These are phyloP conservation scores for Hypoxylon sp. DNA, from an alignment of 2,329 filamentous ascomycete genomes.

Conservation along the genomic window DNA sequence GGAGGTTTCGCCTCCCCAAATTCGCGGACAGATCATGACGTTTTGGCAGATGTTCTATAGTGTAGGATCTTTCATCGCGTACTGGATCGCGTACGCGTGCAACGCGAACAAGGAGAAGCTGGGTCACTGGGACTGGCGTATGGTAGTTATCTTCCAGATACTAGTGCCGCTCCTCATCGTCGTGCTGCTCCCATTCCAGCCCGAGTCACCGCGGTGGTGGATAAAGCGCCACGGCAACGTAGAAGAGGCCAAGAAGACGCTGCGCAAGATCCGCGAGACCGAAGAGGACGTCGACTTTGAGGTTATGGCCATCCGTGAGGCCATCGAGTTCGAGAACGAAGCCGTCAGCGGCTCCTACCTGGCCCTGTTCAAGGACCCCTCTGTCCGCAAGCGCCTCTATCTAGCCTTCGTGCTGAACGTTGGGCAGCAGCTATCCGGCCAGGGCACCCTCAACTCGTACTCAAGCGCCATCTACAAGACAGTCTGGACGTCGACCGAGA, in stretches of 20 bases:
- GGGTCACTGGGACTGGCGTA: constrained; percentile 77
- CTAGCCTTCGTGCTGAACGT: constrained; percentile 73
- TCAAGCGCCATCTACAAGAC: constrained; percentile 78
- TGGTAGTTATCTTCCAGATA: constrained; percentile 77
- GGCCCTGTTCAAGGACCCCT: constrained; percentile 74
- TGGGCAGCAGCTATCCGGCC: constrained; percentile 75
- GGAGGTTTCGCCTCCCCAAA: constrained; percentile 69
- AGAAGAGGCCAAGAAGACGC: constrained; percentile 65
- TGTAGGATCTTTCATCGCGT: constrained; percentile 71
- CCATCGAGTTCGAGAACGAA: constrained; percentile 76
- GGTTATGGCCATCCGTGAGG: constrained; percentile 69
- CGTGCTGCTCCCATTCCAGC: constrained; percentile 68
- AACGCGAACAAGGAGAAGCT: constrained; percentile 61
- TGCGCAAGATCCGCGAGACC: constrained; percentile 68
- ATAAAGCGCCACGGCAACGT: constrained; percentile 67
- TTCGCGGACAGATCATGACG: constrained; percentile 72
- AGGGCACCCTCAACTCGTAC: constrained; percentile 77
- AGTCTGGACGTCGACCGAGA: constrained; percentile 65
- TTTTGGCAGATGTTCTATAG: constrained; percentile 75
- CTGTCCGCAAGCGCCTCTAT: constrained; percentile 70
- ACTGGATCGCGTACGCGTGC: constrained; percentile 71
- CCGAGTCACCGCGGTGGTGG: constrained; percentile 74
- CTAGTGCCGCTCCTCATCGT: constrained; percentile 71
- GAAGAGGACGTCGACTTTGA: constrained; percentile 74
- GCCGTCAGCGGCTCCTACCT: constrained; percentile 68